These are phyloP conservation scores for Astrephomene gubernaculifera DNA, from an alignment of 139 green algal species.

Conservation along the genomic window DNA sequence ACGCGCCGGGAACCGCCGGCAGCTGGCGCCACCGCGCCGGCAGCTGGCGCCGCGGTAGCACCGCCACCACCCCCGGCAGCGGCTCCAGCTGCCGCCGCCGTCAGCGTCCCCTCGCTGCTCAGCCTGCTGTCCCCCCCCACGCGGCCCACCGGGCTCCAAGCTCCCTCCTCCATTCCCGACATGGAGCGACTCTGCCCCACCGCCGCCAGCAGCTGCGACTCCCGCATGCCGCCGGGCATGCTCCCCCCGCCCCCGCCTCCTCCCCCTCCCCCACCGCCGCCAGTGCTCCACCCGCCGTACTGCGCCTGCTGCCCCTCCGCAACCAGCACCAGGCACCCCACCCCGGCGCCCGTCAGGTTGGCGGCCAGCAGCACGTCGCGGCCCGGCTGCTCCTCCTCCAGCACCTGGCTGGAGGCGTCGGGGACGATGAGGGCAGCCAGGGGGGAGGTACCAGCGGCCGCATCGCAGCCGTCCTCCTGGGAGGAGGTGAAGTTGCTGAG, in stretches of 20 bases:
- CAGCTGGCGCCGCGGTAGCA: background rate
- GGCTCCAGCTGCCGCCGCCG: background rate
- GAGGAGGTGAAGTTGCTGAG: no score
- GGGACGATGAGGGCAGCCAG: background rate
- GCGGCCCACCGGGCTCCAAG: background rate
- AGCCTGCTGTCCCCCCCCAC: background rate
- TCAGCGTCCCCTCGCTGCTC: background rate
- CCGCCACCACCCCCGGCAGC: background rate
- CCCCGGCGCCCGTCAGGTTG: conserved; percentile 9
- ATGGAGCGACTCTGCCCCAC: background rate
- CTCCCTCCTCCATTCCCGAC: background rate
- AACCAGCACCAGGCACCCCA: conserved; percentile 17
- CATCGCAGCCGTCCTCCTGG: no score
- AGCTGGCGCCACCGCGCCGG: background rate
- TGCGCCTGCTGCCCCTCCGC: background rate
- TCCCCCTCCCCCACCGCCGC: background rate
- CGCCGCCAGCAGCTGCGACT: background rate
- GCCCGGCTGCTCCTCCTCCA: conserved; percentile 24
- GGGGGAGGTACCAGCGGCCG: no score
- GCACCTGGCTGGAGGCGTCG: conserved; percentile 12
- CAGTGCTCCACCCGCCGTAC: background rate
- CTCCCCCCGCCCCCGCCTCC: background rate
- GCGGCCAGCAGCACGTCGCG: conserved; percentile 35
- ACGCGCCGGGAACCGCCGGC: background rate
- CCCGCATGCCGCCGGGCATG: background rate